These are phyloP conservation scores for Carex kokanica DNA, from an alignment of 176 grass and related monocot species.

Conservation along the genomic window DNA sequence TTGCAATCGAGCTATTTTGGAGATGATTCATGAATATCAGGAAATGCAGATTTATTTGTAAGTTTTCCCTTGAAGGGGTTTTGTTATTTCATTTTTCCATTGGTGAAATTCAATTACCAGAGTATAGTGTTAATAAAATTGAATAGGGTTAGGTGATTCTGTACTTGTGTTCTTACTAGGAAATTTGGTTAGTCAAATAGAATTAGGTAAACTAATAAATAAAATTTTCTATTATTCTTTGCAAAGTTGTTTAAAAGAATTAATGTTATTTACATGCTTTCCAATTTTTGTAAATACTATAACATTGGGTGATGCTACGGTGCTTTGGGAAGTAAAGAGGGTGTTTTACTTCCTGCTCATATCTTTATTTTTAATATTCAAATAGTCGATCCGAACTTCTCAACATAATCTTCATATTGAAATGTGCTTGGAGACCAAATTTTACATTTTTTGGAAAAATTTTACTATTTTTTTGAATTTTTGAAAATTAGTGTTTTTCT, in stretches of 20 bases:
- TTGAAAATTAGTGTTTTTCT: too few relatives aligned
- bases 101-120: neutral
- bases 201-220: neutral
- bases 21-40: slow-evolving; percentile 11
- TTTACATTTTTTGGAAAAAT: too few relatives aligned
- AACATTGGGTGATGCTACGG: too few relatives aligned
- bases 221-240: neutral
- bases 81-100: neutral
- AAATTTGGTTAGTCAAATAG: neutral
- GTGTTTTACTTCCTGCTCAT: too few relatives aligned
- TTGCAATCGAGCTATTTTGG: slow-evolving; percentile 81
- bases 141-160: neutral
- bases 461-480: too few relatives aligned
- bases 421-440: too few relatives aligned
- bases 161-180: neutral
- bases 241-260: neutral
- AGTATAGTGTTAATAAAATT: neutral
- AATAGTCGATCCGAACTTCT: too few relatives aligned
- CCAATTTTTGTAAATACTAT: neutral
- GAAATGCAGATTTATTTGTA: neutral
- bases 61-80: neutral
- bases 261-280: neutral
- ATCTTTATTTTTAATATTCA: too few relatives aligned
- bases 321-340: too few relatives aligned
- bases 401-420: too few relatives aligned